Conservation (phyloP, 306 rosid genomes). For the Cyclanthera cordifolia region DNA sequence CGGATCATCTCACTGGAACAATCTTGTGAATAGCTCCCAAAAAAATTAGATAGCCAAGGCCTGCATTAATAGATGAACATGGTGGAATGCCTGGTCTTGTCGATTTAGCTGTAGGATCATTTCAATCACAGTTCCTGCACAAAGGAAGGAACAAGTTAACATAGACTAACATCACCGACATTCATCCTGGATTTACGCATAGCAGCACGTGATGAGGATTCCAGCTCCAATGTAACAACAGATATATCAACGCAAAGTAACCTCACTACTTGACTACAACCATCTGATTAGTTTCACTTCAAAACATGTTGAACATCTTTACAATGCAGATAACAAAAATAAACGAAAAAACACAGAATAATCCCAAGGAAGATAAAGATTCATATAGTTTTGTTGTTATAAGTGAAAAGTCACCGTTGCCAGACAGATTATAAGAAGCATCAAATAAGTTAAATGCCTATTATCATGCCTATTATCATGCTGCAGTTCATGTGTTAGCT, state of each 20-base stretch:
- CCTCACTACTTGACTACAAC: not conserved
- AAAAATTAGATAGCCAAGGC: not conserved
- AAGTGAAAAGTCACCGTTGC: constrained; percentile 2
- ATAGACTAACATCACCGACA: not conserved
- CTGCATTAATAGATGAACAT: not conserved
- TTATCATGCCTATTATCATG: not conserved
- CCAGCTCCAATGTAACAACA: not conserved
- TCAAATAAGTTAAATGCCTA: not conserved
- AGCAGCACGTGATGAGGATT: constrained; percentile 1
- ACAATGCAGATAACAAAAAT: not conserved
- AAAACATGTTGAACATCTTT: not conserved
- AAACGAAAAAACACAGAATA: not conserved
- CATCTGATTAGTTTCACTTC: not conserved
- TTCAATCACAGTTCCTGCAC: not conserved
- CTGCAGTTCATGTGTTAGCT: not conserved
- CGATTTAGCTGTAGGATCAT: not conserved
- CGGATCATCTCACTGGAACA: not conserved
- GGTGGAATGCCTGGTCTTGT: not conserved
- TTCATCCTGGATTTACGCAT: not conserved
- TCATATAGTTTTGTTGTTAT: not conserved
- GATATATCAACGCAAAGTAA: not conserved
- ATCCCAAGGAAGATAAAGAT: not conserved
- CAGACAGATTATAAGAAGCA: not conserved
- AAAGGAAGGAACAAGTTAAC: not conserved
- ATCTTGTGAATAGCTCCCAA: not conserved